phyloP scores from a whole-genome alignment of 2,329 filamentous ascomycete genomes.

The Diplodia mutila region DNA sequence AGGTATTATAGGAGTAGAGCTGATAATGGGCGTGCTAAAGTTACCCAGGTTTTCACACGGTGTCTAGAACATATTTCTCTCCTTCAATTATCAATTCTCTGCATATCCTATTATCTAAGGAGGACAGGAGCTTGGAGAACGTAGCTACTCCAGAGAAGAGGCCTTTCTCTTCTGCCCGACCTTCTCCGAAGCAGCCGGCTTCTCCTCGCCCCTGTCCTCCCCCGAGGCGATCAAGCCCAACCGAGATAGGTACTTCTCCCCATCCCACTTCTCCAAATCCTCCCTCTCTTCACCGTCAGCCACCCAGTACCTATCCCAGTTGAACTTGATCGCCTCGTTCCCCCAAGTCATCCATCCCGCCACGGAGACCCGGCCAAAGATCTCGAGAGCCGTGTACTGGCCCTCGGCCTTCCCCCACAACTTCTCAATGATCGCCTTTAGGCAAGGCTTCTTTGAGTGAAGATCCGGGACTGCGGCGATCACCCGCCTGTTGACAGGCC shows the following conservation, averaged over 20 bases:
- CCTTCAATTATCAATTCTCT: background rate
- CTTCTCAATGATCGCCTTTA: constrained; percentile 63
- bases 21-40: too few species aligned
- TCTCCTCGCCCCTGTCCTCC: background rate
- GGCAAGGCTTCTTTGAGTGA: constrained; percentile 77
- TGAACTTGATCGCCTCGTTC: constrained; percentile 72
- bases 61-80: too few species aligned
- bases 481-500: constrained; percentile 55
- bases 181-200: background rate
- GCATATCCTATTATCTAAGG: background rate
- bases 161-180: background rate
- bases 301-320: constrained; percentile 60
- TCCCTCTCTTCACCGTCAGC: background rate
- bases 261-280: background rate
- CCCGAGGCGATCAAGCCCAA: background rate
- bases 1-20: too few species aligned
- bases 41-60: too few species aligned
- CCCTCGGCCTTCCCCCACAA: constrained; percentile 45
- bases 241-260: background rate
- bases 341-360: constrained; percentile 81
- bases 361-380: constrained; percentile 76
- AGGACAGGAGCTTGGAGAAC: background rate
- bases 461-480: constrained; percentile 73
- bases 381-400: constrained; percentile 66
- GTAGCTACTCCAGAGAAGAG: background rate